Conservation (phyloP, 495 filamentous ascomycete genomes). For the Pyrenula aspistea region DNA sequence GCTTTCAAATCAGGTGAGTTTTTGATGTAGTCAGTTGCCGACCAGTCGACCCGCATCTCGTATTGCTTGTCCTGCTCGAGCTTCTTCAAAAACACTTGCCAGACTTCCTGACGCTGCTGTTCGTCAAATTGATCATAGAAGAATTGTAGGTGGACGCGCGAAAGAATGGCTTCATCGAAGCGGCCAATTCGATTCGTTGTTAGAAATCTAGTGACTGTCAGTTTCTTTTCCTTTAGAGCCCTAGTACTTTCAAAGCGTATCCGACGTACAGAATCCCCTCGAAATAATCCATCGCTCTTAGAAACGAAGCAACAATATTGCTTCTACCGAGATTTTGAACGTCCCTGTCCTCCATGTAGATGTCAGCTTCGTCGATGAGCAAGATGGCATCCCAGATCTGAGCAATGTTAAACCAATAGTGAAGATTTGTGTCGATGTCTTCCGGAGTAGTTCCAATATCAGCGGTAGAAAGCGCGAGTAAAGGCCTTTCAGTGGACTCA, state of each 20-base stretch:
- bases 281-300: background rate
- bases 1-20: background rate
- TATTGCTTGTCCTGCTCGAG: constrained; percentile 4
- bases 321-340: constrained; percentile 22
- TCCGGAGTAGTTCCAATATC: constrained; percentile 8
- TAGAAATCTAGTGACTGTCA: constrained; percentile 13
- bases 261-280: background rate
- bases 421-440: constrained; percentile 1
- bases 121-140: constrained; percentile 3
- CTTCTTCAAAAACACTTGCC: constrained; percentile 12
- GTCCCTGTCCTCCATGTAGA: constrained; percentile 18
- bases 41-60: background rate
- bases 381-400: constrained; percentile 12
- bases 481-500: constrained; percentile 8
- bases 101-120: constrained; percentile 1
- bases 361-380: constrained; percentile 26
- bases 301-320: constrained; percentile 23
- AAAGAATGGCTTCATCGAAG: constrained; percentile 23
- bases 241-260: background rate
- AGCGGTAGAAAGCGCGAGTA: constrained; percentile 8
- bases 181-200: constrained; percentile 30
- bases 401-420: constrained; percentile 2
- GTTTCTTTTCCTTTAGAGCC: background rate
- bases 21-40: background rate
- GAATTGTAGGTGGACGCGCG: constrained; percentile 25